Base-by-base conservation (phyloP, 75 land plant genomes). In the Picea glauca region DNA sequence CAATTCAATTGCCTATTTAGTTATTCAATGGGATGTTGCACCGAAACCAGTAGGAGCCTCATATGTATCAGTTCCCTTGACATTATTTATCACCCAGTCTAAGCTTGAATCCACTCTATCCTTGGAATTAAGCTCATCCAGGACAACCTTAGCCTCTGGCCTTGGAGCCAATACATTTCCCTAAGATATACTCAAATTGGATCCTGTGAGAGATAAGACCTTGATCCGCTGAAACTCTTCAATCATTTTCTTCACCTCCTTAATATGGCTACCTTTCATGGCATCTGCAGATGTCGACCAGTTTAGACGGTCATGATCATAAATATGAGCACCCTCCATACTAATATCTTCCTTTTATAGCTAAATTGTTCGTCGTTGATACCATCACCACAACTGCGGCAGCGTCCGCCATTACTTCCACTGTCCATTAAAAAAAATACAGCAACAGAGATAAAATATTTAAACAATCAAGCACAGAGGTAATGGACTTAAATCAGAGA, bases 191-290 rank as follows among this genome's bases (percentile, higher is more conserved):
- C 90, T 91, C 61, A 93, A 77, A 32, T 81, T 86, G 75, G 82
- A 81, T 0, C 95, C 95, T 14, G 85, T 85, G 60, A 93, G 85
- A 64, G 58, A 62, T 2, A 90, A 86, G 32, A 54, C 46, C n/a
- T 83, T 80, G 75, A 74, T 75, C 78, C 84, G 35, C 78, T 76
- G 87, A 46, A 60, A 77, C 76, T 88, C 87, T 80, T 77, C 81
- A 82, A 91, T 87, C 88, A 91, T 89, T 5, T 81, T 68, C 82
- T 86, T 89, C 74, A 91, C 86, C 76, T 91, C 90, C 6, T 91
- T 92, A 58, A 86, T 68, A 79, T 91, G 94, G 80, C 88, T 89
- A 26, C 93, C 90, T 63, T 81, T 81, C 75, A 93, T 33, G 9
- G 87, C 67, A 85, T 84, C 86, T n/a, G 90, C 93, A 21, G 90